Conservation (phyloP, 495 filamentous ascomycete species). For the Trichoderma asperelloides region DNA sequence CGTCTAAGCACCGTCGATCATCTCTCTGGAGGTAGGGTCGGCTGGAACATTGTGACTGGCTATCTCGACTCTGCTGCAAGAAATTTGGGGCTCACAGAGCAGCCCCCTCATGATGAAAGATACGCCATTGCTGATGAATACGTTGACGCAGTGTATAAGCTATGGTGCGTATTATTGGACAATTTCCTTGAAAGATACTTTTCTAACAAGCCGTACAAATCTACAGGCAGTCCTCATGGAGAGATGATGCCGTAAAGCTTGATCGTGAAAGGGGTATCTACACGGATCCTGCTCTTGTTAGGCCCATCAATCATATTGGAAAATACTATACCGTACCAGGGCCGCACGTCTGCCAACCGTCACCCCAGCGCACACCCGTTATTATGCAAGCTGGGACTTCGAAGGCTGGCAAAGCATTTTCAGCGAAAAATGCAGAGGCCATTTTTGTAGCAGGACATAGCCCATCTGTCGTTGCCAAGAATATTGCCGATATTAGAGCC, state of each 20-base stretch:
- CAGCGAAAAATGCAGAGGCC: constrained; percentile 52
- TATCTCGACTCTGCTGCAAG: constrained; percentile 53
- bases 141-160: constrained; percentile 46
- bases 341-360: constrained; percentile 49
- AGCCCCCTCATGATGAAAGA: constrained; percentile 52
- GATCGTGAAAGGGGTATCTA: constrained; percentile 44
- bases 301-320: constrained; percentile 50
- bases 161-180: constrained; percentile 29
- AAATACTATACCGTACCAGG: constrained; percentile 47
- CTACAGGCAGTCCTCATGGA: constrained; percentile 51
- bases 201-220: constrained; percentile 31
- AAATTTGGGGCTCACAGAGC: constrained; percentile 45
- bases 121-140: constrained; percentile 56
- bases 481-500: constrained; percentile 45
- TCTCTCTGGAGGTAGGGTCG: constrained; percentile 48
- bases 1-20: constrained; percentile 55
- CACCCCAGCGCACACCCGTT: constrained; percentile 53
- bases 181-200: constrained; percentile 2
- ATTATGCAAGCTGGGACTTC: constrained; percentile 59
- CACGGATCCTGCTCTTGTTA: constrained; percentile 45
- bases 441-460: constrained; percentile 54
- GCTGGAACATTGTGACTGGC: constrained; percentile 58
- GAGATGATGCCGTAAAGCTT: constrained; percentile 40
- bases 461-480: constrained; percentile 38
- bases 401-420: constrained; percentile 47